A percentile compares a stretch with the other conserved stretches of the same genome.
phyloP scores from a whole-genome alignment of 257 asterid species.

The Thymus quinquecostatus region DNA sequence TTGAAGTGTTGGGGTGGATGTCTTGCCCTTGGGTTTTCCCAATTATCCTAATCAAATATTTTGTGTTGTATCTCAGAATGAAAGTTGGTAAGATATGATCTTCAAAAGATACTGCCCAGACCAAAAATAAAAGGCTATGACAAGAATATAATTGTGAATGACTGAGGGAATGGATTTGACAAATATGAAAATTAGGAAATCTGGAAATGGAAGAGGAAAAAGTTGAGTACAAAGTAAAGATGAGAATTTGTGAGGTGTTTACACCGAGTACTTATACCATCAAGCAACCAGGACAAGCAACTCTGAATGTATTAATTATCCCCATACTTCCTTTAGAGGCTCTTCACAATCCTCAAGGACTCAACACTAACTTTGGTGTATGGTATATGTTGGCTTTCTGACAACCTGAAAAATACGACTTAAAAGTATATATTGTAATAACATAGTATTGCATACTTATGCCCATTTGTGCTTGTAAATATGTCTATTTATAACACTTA shows the following conservation, averaged over 20 bases:
- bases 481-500: slow-evolving; percentile 21
- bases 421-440: too few relatives aligned
- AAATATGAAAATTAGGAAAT: not conserved
- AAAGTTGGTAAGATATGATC: not conserved
- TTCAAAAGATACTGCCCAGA: slow-evolving; percentile 14
- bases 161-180: slow-evolving; percentile 15
- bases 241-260: not conserved
- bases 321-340: not conserved
- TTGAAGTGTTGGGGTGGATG: not conserved
- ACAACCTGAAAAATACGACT: not conserved
- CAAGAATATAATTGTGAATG: slow-evolving; percentile 2
- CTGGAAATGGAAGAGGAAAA: slow-evolving; percentile 17
- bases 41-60: not conserved
- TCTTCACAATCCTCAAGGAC: not conserved
- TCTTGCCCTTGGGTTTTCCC: not conserved
- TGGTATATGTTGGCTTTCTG: not conserved
- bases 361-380: not conserved
- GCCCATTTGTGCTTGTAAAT: slow-evolving; percentile 28
- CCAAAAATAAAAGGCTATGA: slow-evolving; percentile 11
- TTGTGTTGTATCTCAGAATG: not conserved
- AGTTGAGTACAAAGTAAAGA: slow-evolving; percentile 15
- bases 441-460: slow-evolving; percentile 11
- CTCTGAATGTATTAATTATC: not conserved
- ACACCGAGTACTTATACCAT: not conserved
- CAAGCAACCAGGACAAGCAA: not conserved